Evolutionary conservation across 2,329 filamentous ascomycete genomes (phyloP), one percentile per base, ranked within the genome.

Genomic region (Epichloe brachyelytri): DNA sequence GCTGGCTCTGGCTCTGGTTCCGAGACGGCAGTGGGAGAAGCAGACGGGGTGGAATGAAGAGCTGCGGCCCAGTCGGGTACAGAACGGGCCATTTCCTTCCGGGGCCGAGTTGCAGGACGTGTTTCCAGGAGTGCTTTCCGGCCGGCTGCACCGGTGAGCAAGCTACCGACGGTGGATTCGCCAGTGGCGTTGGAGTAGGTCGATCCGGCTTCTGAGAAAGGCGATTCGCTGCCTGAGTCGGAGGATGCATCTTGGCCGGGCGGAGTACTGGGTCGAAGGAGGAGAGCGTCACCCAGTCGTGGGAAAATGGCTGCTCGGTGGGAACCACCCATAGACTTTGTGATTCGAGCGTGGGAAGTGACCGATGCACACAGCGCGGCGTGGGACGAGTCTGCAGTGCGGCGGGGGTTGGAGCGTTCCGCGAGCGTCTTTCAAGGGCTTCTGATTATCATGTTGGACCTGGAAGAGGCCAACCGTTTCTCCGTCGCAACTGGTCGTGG

Each of bases 121-220:
- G 48, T 39, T 38, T 38, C 40, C 5, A 15, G n/a, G 48, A 38
- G 11, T 7, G 43, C 20, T 30, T 11, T 30, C 30, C 33, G 26
- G 43, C 26, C 10, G 12, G 26, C 22, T 15, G 43, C 15, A 43
- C 38, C 33, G 8, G 51, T 37, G 12, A 43, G 46, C 14, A 51
- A 19, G 48, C 52, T 54, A 12, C 22, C 53, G 5, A 50, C 43
- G 8, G 52, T 52, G 17, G 55, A 53, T 34, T 51, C 46, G 8
- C 50, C 53, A 5, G 55, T 57, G 39, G 33, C n/a, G 50, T 20
- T 52, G 15, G 53, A 52, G 22, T 34, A 48, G n/a, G 37, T n/a
- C 6, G 50, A 54, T 12, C 46, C 55, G 17, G 51, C 43, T n/a
- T 56, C 57, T 12, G 55, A 53, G 8, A 53, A 39, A n/a, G 52